phyloP scores from a whole-genome alignment of 78 protist species.

The Dictyostelium intermedium region DNA sequence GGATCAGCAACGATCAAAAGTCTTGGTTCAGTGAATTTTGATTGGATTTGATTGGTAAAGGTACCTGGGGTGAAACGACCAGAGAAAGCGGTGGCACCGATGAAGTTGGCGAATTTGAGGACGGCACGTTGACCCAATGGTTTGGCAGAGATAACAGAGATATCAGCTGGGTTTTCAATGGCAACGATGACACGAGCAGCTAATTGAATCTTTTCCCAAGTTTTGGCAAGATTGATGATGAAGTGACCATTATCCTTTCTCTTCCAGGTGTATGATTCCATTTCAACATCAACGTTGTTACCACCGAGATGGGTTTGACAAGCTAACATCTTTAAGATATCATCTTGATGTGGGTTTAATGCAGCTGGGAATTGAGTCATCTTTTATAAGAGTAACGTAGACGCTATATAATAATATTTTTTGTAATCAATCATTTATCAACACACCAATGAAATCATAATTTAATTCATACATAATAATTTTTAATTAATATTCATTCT shows the following conservation, averaged over 20 bases:
- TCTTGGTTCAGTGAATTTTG: slow-evolving; percentile 98
- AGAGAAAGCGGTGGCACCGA: slow-evolving; percentile 94
- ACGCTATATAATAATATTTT: background rate
- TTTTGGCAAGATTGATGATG: slow-evolving; percentile 98
- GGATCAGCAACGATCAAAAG: slow-evolving; percentile 99
- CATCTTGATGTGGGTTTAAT: slow-evolving; percentile 94
- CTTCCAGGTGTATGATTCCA: slow-evolving; percentile 95
- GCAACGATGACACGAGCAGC: slow-evolving; percentile 99
- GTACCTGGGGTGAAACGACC: slow-evolving; percentile 99
- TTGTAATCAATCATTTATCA: background rate
- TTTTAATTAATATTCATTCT: background rate
- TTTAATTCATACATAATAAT: background rate
- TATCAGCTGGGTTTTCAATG: slow-evolving; percentile 99
- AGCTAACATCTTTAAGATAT: slow-evolving; percentile 96
- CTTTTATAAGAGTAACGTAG: slow-evolving; percentile 63
- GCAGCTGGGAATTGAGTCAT: slow-evolving; percentile 84
- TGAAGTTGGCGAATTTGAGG: slow-evolving; percentile 98
- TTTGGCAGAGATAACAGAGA: slow-evolving; percentile 93
- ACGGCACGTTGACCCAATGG: slow-evolving; percentile 98
- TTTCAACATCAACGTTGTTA: slow-evolving; percentile 89
- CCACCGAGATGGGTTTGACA: slow-evolving; percentile 97
- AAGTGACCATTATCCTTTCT: slow-evolving; percentile 95
- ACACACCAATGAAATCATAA: background rate
- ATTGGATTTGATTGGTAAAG: slow-evolving; percentile 99
- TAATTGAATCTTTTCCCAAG: slow-evolving; percentile 99